phyloP scores from a whole-genome alignment of 164 flowering plant genomes.

The Vitis rupestris region DNA sequence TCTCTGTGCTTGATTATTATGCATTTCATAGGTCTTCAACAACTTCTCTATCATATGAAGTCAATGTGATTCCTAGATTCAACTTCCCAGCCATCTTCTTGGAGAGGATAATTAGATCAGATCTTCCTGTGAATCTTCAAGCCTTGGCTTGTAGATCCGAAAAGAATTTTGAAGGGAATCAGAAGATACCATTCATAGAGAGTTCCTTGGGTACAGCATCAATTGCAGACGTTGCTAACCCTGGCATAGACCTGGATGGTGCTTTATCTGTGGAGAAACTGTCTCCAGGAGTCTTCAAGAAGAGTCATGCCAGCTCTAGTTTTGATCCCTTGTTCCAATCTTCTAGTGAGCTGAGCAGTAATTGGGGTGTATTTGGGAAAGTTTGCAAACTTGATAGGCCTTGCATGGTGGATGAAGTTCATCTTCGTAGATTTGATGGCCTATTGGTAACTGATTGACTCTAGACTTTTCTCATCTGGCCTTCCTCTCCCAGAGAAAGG shows the following conservation, averaged over 20 bases:
- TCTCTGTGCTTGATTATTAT: slow-evolving; percentile 8
- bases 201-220: slow-evolving; percentile 22
- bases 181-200: slow-evolving; percentile 20
- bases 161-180: slow-evolving; percentile 38
- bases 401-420: slow-evolving; percentile 92
- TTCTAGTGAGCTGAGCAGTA: slow-evolving; percentile 46
- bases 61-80: slow-evolving; percentile 86
- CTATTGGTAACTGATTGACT: slow-evolving; percentile 63
- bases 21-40: slow-evolving; percentile 46
- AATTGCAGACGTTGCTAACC: slow-evolving; percentile 17
- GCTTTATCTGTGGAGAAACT: slow-evolving; percentile 25
- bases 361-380: slow-evolving; percentile 84
- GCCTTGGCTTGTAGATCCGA: slow-evolving; percentile 84
- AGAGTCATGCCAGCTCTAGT: slow-evolving; percentile 32
- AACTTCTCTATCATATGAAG: slow-evolving; percentile 73
- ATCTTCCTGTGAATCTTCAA: slow-evolving; percentile 91
- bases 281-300: slow-evolving; percentile 32
- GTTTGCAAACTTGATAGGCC: slow-evolving; percentile 75
- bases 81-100: slow-evolving; percentile 93
- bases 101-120: slow-evolving; percentile 90
- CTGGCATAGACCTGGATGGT: slow-evolving; percentile 22
- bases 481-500: slow-evolving; percentile 8
- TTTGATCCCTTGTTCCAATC: slow-evolving; percentile 35
- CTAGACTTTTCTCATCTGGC: slow-evolving; percentile 13
- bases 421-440: slow-evolving; percentile 95